Percentiles rank a stretch among this genome's conserved stretches.
Conservation (phyloP, 1,284 basidiomycete species). For the Singerocomus rubriflavus region DNA sequence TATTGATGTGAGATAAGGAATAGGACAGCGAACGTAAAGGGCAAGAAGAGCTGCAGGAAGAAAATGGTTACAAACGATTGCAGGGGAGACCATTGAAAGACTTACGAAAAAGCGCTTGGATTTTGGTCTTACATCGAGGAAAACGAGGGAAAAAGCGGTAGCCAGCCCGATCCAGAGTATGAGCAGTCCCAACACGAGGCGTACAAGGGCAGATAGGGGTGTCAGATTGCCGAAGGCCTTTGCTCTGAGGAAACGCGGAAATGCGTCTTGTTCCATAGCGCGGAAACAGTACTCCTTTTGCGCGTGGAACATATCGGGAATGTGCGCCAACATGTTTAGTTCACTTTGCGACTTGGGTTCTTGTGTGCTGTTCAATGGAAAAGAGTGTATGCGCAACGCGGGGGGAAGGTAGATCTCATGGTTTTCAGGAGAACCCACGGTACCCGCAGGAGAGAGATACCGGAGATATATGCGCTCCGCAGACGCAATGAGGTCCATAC, state of each 20-base stretch:
- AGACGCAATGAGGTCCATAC: conserved; percentile 85
- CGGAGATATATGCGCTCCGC: conserved; percentile 95
- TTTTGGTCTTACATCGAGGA: conserved; percentile 88
- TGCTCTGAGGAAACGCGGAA: conserved; percentile 90
- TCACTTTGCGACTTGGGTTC: conserved; percentile 73
- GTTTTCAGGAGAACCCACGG: conserved; percentile 64
- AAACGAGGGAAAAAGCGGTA: conserved; percentile 87
- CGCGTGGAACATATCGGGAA: conserved; percentile 95
- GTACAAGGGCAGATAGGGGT: conserved; percentile 81
- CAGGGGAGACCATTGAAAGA: conserved; percentile 24
- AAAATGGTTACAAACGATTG: conserved; percentile 6
- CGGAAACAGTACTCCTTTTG: conserved; percentile 98
- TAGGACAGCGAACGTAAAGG: conserved; percentile 87
- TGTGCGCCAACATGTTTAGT: conserved; percentile 76
- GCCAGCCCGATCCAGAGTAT: conserved; percentile 91
- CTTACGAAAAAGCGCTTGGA: conserved; percentile 91
- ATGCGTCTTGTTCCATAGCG: conserved; percentile 97
- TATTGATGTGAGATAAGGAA: conserved; percentile 94
- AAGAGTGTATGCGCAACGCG: conserved; percentile 75
- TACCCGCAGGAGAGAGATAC: conserved; percentile 78
- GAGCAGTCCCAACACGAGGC: conserved; percentile 81
- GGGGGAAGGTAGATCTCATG: conserved; percentile 96
- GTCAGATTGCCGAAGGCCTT: conserved; percentile 98
- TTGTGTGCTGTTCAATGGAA: conserved; percentile 65
- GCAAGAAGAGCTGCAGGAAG: conserved; percentile 78